Conservation (phyloP, 345 rosid genomes). For the Passiflora organensis region DNA sequence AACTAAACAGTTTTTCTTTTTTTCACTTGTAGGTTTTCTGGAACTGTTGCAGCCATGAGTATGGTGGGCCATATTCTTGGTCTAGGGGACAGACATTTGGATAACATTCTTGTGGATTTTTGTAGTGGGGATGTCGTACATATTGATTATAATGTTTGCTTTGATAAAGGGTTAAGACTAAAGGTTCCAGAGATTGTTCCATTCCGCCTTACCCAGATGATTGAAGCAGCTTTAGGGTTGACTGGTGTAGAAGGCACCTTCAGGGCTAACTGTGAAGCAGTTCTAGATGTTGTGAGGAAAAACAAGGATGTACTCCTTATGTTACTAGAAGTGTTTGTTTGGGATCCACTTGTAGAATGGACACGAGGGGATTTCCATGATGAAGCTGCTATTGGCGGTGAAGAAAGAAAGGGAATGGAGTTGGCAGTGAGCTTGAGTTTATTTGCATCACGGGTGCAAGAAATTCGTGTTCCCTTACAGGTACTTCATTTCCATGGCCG, state of each 20-base stretch:
- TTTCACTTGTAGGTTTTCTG: conserved; percentile 62
- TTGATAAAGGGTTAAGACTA: conserved; percentile 86
- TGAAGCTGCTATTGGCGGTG: conserved; percentile 93
- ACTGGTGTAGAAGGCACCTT: conserved; percentile 85
- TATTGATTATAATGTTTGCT: conserved; percentile 92
- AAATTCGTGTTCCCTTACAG: conserved; percentile 91
- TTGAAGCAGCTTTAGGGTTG: conserved; percentile 81
- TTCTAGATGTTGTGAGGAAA: conserved; percentile 64
- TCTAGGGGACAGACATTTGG: conserved; percentile 91
- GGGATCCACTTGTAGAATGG: conserved; percentile 99
- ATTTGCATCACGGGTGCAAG: conserved; percentile 93
- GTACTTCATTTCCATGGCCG: conserved; percentile 31
- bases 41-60: conserved; percentile 95
- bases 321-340: conserved; percentile 86
- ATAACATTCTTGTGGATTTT: conserved; percentile 87
- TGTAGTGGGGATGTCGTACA: conserved; percentile 88
- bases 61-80: conserved; percentile 93
- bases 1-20: not conserved
- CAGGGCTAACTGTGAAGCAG: conserved; percentile 82
- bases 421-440: conserved; percentile 93
- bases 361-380: conserved; percentile 92
- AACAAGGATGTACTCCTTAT: conserved; percentile 75
- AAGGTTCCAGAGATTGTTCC: conserved; percentile 94
- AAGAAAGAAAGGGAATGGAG: conserved; percentile 98
- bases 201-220: conserved; percentile 82